Evolutionary conservation across 257 asterid genomes (phyloP).

Genomic region (Petrea volubilis): DNA sequence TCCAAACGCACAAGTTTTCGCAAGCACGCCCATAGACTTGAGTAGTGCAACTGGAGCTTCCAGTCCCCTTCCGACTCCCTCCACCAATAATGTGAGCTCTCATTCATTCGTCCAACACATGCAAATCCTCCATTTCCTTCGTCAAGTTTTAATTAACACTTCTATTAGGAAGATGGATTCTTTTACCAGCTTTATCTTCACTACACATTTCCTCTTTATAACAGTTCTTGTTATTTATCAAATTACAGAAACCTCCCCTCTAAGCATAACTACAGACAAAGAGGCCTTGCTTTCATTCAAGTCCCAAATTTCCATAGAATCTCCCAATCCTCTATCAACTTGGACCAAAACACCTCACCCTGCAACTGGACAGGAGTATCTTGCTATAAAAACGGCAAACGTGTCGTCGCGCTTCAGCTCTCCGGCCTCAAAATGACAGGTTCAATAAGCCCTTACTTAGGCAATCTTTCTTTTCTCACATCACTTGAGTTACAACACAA

Average conservation of each 20-base stretch:
- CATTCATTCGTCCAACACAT: background rate
- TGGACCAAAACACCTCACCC: conserved; percentile 43
- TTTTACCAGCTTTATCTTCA: background rate
- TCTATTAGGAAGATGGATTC: conserved; percentile 7
- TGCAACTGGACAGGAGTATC: conserved; percentile 70
- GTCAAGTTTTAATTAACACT: no score
- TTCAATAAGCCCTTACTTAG: conserved; percentile 47
- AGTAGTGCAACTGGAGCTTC: no score
- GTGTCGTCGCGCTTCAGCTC: conserved; percentile 47
- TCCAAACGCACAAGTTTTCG: no score
- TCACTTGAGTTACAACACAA: conserved; percentile 56
- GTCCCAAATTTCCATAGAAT: conserved; percentile 33
- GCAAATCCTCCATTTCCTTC: background rate
- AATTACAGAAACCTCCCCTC: conserved; percentile 16
- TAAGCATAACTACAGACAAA: conserved; percentile 40
- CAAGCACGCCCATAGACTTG: no score
- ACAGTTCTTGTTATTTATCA: conserved; percentile 2
- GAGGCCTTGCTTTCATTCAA: conserved; percentile 55
- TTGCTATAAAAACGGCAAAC: conserved; percentile 32
- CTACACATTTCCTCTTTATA: background rate
- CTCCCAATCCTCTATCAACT: conserved; percentile 38
- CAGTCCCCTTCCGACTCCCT: no score
- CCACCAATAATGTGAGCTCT: background rate
- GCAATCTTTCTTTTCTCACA: conserved; percentile 53
- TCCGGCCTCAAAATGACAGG: conserved; percentile 45